Percentiles rank a stretch among this genome's conserved stretches.
Conservation (phyloP, 179 eudicot species). For the Beta lomatogona region DNA sequence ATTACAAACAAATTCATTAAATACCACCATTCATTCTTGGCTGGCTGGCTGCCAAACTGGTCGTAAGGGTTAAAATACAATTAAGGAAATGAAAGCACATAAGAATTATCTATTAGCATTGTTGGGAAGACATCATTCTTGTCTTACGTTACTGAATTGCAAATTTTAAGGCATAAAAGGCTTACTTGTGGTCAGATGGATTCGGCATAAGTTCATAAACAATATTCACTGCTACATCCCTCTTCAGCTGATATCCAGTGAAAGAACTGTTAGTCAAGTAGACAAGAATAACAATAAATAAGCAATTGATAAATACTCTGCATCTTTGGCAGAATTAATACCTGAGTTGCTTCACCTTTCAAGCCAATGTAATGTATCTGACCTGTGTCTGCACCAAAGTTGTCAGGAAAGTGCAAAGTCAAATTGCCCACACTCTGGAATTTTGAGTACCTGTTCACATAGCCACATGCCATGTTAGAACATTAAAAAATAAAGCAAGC, state of each 20-base stretch:
- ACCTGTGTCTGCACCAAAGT: slow-evolving; percentile 83
- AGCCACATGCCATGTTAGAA: slow-evolving; percentile 6
- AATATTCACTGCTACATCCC: slow-evolving; percentile 92
- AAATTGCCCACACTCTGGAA: slow-evolving; percentile 93
- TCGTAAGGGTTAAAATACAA: not conserved
- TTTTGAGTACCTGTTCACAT: slow-evolving; percentile 68
- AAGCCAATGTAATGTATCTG: slow-evolving; percentile 94
- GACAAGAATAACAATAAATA: not conserved
- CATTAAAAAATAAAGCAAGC: not conserved
- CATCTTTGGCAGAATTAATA: slow-evolving; percentile 22
- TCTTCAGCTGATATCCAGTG: slow-evolving; percentile 63
- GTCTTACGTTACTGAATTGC: too few species aligned
- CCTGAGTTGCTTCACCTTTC: slow-evolving; percentile 99
- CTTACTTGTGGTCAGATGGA: slow-evolving; percentile 99
- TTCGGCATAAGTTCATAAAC: slow-evolving; percentile 95
- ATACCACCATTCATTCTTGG: not conserved
- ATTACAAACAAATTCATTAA: too few species aligned
- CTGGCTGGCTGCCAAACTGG: too few species aligned
- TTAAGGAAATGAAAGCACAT: not conserved
- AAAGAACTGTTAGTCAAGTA: slow-evolving; percentile 1
- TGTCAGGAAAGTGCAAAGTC: slow-evolving; percentile 93
- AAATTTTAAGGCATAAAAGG: slow-evolving; percentile 19
- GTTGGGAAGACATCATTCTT: not conserved
- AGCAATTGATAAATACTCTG: not conserved
- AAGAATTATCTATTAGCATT: not conserved